Evolutionary conservation across 306 rosid genomes (phyloP).

Genomic region (Quercus suber): DNA sequence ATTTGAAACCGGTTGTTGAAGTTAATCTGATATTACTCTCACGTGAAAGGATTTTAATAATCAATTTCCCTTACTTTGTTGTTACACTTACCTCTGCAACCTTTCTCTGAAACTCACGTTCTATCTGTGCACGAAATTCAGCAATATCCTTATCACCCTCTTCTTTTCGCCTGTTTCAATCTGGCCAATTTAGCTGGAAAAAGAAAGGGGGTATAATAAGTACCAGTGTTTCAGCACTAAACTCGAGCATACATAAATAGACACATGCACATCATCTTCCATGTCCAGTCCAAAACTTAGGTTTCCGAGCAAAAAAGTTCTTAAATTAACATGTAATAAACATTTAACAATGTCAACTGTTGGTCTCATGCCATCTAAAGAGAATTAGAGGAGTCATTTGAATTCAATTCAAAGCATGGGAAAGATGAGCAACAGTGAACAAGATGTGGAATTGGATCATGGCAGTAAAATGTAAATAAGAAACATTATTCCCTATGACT

Average conservation of each 20-base stretch:
- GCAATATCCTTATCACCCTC: slow-evolving; percentile 88
- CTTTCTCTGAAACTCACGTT: slow-evolving; percentile 76
- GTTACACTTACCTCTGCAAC: slow-evolving; percentile 48
- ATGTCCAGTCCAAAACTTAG: background rate
- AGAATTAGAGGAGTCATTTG: background rate
- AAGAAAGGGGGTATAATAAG: slow-evolving; percentile 14
- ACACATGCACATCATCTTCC: background rate
- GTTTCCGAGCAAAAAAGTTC: background rate
- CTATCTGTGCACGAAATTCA: slow-evolving; percentile 76
- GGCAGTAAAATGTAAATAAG: background rate
- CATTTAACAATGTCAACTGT: background rate
- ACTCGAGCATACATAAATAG: background rate
- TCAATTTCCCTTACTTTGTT: background rate
- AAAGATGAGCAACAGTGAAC: too few relatives aligned
- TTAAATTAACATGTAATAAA: background rate
- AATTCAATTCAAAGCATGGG: background rate
- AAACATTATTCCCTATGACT: background rate
- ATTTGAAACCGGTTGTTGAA: background rate
- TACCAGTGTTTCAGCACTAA: background rate
- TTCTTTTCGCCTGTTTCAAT: slow-evolving; percentile 89
- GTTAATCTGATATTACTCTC: background rate
- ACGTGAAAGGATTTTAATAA: background rate
- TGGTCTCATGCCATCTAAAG: background rate
- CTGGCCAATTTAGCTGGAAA: slow-evolving; percentile 74
- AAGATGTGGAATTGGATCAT: too few relatives aligned